phyloP scores from a whole-genome alignment of 306 rosid species.

The Lablab purpureus region DNA sequence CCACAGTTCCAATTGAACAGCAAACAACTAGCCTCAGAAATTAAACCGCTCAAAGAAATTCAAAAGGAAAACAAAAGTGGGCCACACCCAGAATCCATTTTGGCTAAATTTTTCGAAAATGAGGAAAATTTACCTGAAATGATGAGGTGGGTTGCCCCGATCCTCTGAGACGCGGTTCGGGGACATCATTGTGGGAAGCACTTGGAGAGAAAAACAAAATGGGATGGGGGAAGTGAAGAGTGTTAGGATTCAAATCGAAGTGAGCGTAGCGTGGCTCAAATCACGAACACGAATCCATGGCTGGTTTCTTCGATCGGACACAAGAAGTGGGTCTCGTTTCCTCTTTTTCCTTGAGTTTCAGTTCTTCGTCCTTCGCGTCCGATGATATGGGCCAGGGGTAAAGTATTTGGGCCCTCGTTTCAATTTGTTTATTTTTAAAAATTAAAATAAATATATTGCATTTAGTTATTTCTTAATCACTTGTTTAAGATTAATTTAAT shows the following conservation, averaged over 20 bases:
- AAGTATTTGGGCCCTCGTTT: neutral
- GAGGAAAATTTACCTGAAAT: conserved; percentile 62
- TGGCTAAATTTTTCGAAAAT: neutral
- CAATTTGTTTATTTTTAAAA: neutral
- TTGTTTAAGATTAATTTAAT: no score
- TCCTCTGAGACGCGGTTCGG: conserved; percentile 74
- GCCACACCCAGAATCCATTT: conserved; percentile 31
- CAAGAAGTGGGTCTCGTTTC: neutral
- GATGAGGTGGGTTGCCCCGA: conserved; percentile 72
- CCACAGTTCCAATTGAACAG: conserved; percentile 37
- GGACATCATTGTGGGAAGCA: conserved; percentile 72
- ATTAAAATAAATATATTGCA: neutral
- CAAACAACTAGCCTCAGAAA: conserved; percentile 1
- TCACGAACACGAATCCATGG: conserved; percentile 51
- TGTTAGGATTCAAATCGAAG: conserved; percentile 32
- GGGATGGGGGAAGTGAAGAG: conserved; percentile 31
- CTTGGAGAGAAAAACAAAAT: neutral
- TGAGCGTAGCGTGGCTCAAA: conserved; percentile 10
- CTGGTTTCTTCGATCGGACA: conserved; percentile 38
- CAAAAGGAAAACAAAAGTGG: neutral
- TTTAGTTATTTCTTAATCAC: no score
- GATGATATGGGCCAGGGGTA: neutral
- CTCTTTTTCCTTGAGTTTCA: conserved; percentile 22
- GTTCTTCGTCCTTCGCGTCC: neutral
- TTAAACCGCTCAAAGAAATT: conserved; percentile 27